Conservation (phyloP, 495 filamentous ascomycete genomes). For the Xylaria bambusicola region DNA sequence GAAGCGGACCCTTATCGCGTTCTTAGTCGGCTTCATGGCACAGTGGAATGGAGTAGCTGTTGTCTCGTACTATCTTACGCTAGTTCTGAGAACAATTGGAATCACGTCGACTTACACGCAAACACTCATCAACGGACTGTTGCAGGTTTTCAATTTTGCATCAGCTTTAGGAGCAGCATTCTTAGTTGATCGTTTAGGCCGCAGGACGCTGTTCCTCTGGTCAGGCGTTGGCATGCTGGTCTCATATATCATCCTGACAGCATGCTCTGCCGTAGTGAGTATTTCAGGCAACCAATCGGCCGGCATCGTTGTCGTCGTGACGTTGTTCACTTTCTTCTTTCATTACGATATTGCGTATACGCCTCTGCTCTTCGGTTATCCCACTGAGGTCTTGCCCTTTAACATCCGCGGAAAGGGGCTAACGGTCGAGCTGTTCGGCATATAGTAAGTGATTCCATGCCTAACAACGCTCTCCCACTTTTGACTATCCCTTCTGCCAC, state of each 20-base stretch:
- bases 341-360: conserved; percentile 43
- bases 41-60: conserved; percentile 36
- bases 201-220: conserved; percentile 49
- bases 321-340: conserved; percentile 45
- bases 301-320: conserved; percentile 44
- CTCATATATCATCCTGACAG: conserved; percentile 52
- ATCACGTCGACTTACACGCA: conserved; percentile 39
- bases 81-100: conserved; percentile 41
- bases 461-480: too few relatives aligned
- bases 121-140: conserved; percentile 44
- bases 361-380: conserved; percentile 33
- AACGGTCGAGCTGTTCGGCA: conserved; percentile 47
- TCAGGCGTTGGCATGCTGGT: conserved; percentile 56
- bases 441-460: conserved; percentile 27
- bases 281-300: conserved; percentile 28
- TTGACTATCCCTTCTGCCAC: too few relatives aligned
- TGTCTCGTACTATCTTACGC: conserved; percentile 37
- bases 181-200: conserved; percentile 48
- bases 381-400: conserved; percentile 47
- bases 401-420: conserved; percentile 48
- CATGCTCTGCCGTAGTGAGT: conserved; percentile 38
- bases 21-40: conserved; percentile 37
- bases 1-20: conserved; percentile 26
- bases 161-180: conserved; percentile 40
- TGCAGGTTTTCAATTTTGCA: conserved; percentile 41